Base-by-base conservation (phyloP, 768 basidiomycete species). In the Tephrocybe sp. region DNA sequence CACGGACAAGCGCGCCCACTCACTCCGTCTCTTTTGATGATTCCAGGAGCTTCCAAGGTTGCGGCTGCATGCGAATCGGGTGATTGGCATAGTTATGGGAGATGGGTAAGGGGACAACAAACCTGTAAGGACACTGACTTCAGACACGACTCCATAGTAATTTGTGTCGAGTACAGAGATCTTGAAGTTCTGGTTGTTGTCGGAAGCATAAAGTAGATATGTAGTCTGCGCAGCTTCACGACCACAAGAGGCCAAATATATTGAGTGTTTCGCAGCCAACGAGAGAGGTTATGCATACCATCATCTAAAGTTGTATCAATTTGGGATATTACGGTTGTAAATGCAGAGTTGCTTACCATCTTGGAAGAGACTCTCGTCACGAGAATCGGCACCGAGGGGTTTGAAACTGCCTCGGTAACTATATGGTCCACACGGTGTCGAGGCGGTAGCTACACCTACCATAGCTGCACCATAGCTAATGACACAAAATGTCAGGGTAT, bases 151-250 rank as follows among this genome's bases (percentile, higher is more conserved):
- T 51, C 77, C 79, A 58, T 82, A 79, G 54, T 82, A 85, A 60
- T 83, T 75, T n/a, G 73, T 53, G 54, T 82, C 79, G 48, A 83
- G 64, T 44, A 65, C 66, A 11, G 82, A 72, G 19, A 85, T 83
- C 71, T 85, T 85, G 73, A 84, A 83, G 61, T 84, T 80, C 65
- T 82, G 79, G 62, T 85, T 85, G 64, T 81, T 81, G 65, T 85
- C 82, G 5, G 81, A 83, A 14, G 83, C 83, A 57, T 83, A 85
- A 14, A 85, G 69, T 12, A 85, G 71, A 60, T 84, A 85, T 6
- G 79, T 68, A 0, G 77, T 78, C 51, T 74, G 72, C 13, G 71
- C 72, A 51, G 67, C 74, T 76, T 53, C 45, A 39, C 5, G 32
- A 45, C 38, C 35, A n/a, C n/a, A n/a, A n/a, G n/a, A n/a, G n/a